Evolutionary conservation across 1,139 yeast genomes (phyloP).

Genomic region (Pichia sp.): DNA sequence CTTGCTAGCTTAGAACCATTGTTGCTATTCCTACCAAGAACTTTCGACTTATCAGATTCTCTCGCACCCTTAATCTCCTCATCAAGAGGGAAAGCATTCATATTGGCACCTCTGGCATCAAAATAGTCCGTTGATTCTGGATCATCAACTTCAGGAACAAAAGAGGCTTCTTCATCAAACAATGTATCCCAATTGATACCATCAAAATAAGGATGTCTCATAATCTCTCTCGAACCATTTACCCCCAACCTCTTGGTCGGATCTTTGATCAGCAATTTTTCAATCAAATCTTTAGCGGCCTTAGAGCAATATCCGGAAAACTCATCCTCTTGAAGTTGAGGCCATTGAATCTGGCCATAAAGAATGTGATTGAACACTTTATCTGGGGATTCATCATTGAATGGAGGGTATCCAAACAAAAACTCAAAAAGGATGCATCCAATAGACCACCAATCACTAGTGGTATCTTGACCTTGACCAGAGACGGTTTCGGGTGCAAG

Average conservation of each 20-base stretch:
- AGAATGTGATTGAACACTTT: conserved; percentile 77
- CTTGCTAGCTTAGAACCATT: conserved; percentile 14
- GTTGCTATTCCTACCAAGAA: too few relatives aligned
- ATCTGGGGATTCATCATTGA: conserved; percentile 77
- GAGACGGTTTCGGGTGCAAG: conserved; percentile 93
- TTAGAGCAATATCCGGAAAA: conserved; percentile 52
- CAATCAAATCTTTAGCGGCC: conserved; percentile 69
- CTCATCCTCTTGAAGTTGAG: conserved; percentile 46
- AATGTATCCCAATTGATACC: conserved; percentile 70
- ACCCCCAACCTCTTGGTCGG: conserved; percentile 66
- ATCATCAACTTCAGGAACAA: conserved; percentile 70
- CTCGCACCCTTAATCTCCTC: conserved; percentile 32
- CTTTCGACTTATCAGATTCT: neutral
- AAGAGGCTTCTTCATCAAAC: conserved; percentile 71
- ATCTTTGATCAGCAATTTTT: conserved; percentile 51
- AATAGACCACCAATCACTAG: conserved; percentile 98
- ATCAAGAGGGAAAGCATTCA: conserved; percentile 55
- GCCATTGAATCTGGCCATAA: conserved; percentile 77
- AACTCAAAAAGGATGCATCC: conserved; percentile 95
- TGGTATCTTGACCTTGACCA: conserved; percentile 79
- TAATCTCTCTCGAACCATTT: conserved; percentile 74
- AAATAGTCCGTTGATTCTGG: conserved; percentile 92
- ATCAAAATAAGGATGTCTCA: conserved; percentile 65
- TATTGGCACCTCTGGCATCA: conserved; percentile 81
- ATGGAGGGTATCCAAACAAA: conserved; percentile 91